Evolutionary conservation across 2,329 filamentous ascomycete species (phyloP).

Genomic region (Xylariales sp.): DNA sequence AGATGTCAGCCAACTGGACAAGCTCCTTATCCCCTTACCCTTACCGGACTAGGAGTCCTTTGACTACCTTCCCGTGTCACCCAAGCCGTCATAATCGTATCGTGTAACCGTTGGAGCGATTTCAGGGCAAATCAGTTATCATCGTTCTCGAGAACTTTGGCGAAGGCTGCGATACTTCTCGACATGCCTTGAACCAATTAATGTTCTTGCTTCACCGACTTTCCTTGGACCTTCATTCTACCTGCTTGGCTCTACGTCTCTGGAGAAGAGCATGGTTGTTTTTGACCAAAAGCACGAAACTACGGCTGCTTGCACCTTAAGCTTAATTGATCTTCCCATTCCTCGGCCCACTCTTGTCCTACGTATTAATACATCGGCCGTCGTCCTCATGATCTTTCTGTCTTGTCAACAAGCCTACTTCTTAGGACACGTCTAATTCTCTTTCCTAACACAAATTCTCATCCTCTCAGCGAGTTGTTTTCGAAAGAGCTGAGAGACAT

Average conservation of each 20-base stretch:
- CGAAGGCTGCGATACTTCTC: background rate
- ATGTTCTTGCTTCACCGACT: background rate
- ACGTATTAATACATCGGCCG: background rate
- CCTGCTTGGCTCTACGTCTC: background rate
- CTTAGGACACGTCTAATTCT: too few relatives aligned
- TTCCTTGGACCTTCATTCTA: slow-evolving; percentile 1
- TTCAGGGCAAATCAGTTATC: too few relatives aligned
- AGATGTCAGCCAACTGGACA: too few relatives aligned
- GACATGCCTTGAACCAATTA: background rate
- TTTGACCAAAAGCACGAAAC: background rate
- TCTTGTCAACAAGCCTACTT: background rate
- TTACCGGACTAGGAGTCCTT: background rate
- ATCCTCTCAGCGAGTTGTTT: too few relatives aligned
- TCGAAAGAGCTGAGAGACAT: too few relatives aligned
- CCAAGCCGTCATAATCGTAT: background rate
- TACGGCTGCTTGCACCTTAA: slow-evolving; percentile 11
- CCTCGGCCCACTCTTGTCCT: background rate
- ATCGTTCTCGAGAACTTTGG: background rate
- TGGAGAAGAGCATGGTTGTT: background rate
- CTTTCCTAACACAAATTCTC: too few relatives aligned
- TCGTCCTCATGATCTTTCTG: background rate
- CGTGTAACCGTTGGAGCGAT: slow-evolving; percentile 1
- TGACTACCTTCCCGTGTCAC: background rate
- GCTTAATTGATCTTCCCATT: slow-evolving; percentile 10
- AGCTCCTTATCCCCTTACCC: background rate